Evolutionary conservation across 306 rosid genomes (phyloP).

Genomic region (Lablab purpureus): DNA sequence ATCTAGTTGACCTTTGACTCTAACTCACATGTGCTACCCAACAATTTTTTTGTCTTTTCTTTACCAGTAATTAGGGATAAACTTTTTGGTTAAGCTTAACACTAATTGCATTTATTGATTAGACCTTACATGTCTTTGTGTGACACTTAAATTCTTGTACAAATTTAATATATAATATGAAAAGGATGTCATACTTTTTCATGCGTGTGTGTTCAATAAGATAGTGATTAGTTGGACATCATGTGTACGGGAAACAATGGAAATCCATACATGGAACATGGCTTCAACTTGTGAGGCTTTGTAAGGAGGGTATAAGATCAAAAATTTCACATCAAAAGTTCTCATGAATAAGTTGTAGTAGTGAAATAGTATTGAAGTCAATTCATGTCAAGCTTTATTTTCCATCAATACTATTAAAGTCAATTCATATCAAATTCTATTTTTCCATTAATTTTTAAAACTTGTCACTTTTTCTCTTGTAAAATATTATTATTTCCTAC

Average conservation of each 20-base stretch:
- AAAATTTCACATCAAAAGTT: constrained; percentile 52
- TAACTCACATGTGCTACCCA: constrained; percentile 48
- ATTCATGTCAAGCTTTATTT: constrained; percentile 46
- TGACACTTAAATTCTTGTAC: not conserved
- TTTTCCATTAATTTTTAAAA: constrained; percentile 47
- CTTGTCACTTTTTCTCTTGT: not conserved
- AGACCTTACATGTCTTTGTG: constrained; percentile 1
- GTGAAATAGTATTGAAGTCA: constrained; percentile 71
- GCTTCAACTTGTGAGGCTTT: constrained; percentile 44
- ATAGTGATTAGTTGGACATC: constrained; percentile 53
- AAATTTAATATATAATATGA: not conserved
- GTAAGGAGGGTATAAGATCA: constrained; percentile 72
- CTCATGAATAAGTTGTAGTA: constrained; percentile 49
- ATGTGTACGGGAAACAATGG: constrained; percentile 62
- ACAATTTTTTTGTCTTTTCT: constrained; percentile 20
- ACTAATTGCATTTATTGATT: not conserved
- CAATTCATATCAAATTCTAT: constrained; percentile 47
- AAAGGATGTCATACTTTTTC: not conserved
- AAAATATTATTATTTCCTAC: constrained; percentile 43
- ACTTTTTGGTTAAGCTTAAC: not conserved
- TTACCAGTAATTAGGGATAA: not conserved
- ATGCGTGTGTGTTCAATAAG: constrained; percentile 37
- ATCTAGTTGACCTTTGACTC: constrained; percentile 62
- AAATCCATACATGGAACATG: constrained; percentile 63
- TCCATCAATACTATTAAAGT: constrained; percentile 68